These are phyloP conservation scores for Musa balbisiana DNA, from an alignment of 202 grass and related monocot genomes.

Conservation along the genomic window DNA sequence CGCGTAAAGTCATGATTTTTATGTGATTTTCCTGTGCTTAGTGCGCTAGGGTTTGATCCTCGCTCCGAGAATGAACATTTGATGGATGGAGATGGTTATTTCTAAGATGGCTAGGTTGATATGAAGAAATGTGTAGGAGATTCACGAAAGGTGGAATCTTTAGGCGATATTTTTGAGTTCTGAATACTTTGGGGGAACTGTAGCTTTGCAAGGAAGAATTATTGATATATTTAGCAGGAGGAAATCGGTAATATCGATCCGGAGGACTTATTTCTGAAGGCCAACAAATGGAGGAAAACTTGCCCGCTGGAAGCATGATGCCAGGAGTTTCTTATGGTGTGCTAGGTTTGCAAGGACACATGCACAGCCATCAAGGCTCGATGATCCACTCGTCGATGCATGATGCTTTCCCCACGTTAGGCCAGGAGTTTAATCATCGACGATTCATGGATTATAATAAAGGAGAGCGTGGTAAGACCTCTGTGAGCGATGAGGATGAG, in stretches of 20 bases:
- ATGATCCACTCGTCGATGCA: not conserved
- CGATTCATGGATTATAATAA: not conserved
- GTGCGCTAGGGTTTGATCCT: not conserved
- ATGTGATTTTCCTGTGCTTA: not conserved
- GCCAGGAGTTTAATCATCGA: not conserved
- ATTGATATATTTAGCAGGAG: not conserved
- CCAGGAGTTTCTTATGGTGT: slow-evolving; percentile 4
- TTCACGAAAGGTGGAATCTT: not conserved
- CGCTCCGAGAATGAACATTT: not conserved
- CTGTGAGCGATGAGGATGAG: slow-evolving; percentile 1
- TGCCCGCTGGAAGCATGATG: slow-evolving; percentile 1
- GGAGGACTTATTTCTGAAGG: not conserved
- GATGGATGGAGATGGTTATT: not conserved
- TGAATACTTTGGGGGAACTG: not conserved
- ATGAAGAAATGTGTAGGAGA: not conserved
- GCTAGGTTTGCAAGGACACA: slow-evolving; percentile 5
- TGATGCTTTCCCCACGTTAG: not conserved
- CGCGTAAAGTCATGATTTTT: not conserved
- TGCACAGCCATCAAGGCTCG: slow-evolving; percentile 11
- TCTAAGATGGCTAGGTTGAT: not conserved
- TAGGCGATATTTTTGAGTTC: not conserved
- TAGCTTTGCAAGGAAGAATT: slow-evolving; percentile 3
- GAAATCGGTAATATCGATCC: not conserved
- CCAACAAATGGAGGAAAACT: not conserved
- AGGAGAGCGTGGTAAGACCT: not conserved